These are phyloP conservation scores for Inonotus hispidus DNA, from an alignment of 1,284 basidiomycete genomes.

Conservation along the genomic window DNA sequence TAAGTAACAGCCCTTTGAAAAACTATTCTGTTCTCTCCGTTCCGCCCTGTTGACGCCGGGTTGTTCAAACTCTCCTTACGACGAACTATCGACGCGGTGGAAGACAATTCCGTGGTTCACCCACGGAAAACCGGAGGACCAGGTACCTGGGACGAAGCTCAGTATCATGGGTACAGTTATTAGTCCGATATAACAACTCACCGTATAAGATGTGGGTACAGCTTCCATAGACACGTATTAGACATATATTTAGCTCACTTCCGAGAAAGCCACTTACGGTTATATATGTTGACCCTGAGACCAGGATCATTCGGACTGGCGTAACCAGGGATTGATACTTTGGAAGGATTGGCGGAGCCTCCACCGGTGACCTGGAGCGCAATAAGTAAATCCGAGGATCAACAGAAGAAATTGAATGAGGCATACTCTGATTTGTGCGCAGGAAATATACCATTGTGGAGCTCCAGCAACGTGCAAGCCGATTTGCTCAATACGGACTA, in stretches of 20 bases:
- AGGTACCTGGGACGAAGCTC: conserved; percentile 22
- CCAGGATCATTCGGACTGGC: conserved; percentile 29
- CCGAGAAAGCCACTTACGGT: conserved; percentile 31
- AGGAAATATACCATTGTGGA: conserved; percentile 31
- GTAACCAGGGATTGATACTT: conserved; percentile 39
- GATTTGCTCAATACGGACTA: conserved; percentile 39
- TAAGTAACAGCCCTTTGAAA: too few species aligned
- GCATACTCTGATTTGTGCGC: conserved; percentile 32
- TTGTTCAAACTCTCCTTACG: too few species aligned
- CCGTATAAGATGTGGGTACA: conserved; percentile 31
- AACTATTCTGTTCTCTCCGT: too few species aligned
- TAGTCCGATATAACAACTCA: conserved; percentile 19
- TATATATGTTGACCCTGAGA: conserved; percentile 29
- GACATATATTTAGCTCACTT: conserved; percentile 21
- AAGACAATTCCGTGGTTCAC: conserved; percentile 2
- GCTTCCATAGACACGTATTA: not conserved
- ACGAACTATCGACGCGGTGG: not conserved
- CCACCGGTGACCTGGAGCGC: conserved; percentile 29
- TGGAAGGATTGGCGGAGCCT: conserved; percentile 33
- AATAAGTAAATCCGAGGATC: not conserved
- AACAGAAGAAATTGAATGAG: not conserved
- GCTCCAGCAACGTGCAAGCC: conserved; percentile 35
- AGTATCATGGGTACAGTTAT: not conserved
- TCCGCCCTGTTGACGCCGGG: too few species aligned
- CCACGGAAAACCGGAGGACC: conserved; percentile 28